Conservation (phyloP, 1,284 basidiomycete genomes). For the Ustilago xerochloae region DNA sequence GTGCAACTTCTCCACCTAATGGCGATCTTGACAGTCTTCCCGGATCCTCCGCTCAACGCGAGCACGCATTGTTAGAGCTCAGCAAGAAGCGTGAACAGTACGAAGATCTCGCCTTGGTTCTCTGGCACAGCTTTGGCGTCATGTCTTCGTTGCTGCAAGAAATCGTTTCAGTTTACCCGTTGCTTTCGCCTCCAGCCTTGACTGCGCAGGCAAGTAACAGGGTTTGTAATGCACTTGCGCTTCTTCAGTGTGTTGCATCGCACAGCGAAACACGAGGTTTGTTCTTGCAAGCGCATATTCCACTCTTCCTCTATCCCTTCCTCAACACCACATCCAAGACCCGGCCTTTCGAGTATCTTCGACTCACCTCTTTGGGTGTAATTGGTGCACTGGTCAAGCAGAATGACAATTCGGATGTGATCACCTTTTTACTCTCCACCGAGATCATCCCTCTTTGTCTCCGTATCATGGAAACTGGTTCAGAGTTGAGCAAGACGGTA, state of each 20-base stretch:
- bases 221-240: conserved; percentile 97
- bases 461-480: conserved; percentile 99
- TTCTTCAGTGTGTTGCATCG: conserved; percentile 89
- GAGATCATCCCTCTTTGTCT: conserved; percentile 99
- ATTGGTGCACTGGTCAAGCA: conserved; percentile 96
- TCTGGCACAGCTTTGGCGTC: conserved; percentile 99
- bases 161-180: conserved; percentile 97
- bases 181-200: conserved; percentile 92
- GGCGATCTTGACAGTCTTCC: conserved; percentile 47
- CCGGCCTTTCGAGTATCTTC: conserved; percentile 97
- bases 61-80: conserved; percentile 77
- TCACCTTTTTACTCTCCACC: conserved; percentile 98
- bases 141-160: conserved; percentile 99
- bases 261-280: conserved; percentile 65
- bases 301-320: conserved; percentile 98
- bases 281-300: conserved; percentile 82
- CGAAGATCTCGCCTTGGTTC: conserved; percentile 94
- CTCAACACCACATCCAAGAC: conserved; percentile 99
- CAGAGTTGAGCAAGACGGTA: conserved; percentile 98
- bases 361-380: conserved; percentile 95
- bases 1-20: conserved; percentile 11
- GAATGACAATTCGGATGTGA: conserved; percentile 98
- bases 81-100: conserved; percentile 99
- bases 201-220: conserved; percentile 99
- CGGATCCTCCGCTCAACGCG: conserved; percentile 61